Conservation (phyloP, 805 yeast species). For the Ogataea salicorniae region DNA sequence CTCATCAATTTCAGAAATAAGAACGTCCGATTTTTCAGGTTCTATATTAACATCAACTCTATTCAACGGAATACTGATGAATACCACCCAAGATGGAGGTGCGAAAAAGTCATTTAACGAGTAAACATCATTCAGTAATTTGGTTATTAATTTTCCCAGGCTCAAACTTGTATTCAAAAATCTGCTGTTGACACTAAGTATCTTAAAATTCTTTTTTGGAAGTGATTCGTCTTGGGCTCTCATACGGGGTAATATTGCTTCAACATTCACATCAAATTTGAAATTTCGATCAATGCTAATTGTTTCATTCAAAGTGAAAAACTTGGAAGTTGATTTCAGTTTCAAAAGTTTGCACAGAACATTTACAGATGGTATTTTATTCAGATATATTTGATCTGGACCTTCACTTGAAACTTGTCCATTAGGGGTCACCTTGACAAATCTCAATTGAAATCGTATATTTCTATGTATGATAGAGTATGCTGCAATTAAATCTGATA, state of each 20-base stretch:
- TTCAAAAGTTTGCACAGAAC: conserved; percentile 14
- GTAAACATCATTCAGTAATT: conserved; percentile 23
- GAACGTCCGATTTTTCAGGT: conserved; percentile 39
- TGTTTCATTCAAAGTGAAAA: conserved; percentile 11
- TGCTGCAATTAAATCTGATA: conserved; percentile 23
- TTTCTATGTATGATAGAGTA: conserved; percentile 29
- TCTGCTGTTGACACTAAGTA: conserved; percentile 33
- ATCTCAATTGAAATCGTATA: conserved; percentile 28
- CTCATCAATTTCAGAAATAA: conserved; percentile 23
- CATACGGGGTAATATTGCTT: conserved; percentile 31
- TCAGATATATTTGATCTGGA: conserved; percentile 9
- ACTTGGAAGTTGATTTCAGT: conserved; percentile 11
- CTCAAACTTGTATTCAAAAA: conserved; percentile 23
- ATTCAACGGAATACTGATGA: conserved; percentile 18
- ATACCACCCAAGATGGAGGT: conserved; percentile 34
- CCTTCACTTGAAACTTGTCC: conserved; percentile 9
- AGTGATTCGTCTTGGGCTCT: conserved; percentile 24
- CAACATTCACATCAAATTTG: conserved; percentile 5
- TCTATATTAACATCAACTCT: conserved; percentile 38
- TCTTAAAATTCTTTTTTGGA: conserved; percentile 19
- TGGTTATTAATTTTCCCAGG: conserved; percentile 29
- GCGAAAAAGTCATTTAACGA: conserved; percentile 16
- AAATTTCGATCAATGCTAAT: conserved; percentile 3
- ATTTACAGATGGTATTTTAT: conserved; percentile 5
- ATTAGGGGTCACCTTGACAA: conserved; percentile 14